Evolutionary conservation across 495 filamentous ascomycete genomes (phyloP).

Genomic region (Pseudotulostoma volvatum): DNA sequence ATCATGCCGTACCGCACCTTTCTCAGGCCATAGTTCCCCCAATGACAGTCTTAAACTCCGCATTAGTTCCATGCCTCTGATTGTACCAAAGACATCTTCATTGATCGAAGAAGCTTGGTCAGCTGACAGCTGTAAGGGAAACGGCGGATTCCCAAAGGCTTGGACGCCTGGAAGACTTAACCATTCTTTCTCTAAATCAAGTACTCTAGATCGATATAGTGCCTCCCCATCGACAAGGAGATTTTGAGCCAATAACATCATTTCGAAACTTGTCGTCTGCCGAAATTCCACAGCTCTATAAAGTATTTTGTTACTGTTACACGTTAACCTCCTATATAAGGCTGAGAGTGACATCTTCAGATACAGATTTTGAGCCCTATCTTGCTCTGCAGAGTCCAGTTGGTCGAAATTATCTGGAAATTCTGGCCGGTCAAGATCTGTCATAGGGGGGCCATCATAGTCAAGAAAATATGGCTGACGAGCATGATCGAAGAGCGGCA

Average conservation of each 20-base stretch:
- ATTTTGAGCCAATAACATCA: conserved; percentile 11
- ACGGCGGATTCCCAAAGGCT: conserved; percentile 9
- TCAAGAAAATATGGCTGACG: conserved; percentile 15
- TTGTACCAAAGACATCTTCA: conserved; percentile 10
- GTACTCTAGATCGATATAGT: conserved; percentile 8
- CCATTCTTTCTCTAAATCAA: conserved; percentile 14
- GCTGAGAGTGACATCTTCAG: conserved; percentile 9
- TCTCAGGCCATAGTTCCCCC: conserved; percentile 12
- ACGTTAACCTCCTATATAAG: conserved; percentile 8
- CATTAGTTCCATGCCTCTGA: conserved; percentile 15
- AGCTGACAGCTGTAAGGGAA: conserved; percentile 10
- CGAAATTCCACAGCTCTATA: conserved; percentile 14
- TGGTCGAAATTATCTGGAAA: conserved; percentile 10
- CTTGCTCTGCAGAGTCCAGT: conserved; percentile 9
- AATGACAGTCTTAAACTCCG: conserved; percentile 7
- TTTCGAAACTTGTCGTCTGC: conserved; percentile 9
- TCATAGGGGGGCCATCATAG: conserved; percentile 8
- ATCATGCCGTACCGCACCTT: conserved; percentile 9
- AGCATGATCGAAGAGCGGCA: conserved; percentile 16
- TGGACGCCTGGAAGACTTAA: conserved; percentile 11
- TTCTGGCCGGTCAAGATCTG: conserved; percentile 7
- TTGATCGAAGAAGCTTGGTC: conserved; percentile 10
- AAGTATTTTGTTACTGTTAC: conserved; percentile 5
- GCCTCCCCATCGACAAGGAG: conserved; percentile 14
- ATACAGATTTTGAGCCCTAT: conserved; percentile 9